phyloP scores from a whole-genome alignment of 768 basidiomycete species.

The Kwoniella botswanensis region DNA sequence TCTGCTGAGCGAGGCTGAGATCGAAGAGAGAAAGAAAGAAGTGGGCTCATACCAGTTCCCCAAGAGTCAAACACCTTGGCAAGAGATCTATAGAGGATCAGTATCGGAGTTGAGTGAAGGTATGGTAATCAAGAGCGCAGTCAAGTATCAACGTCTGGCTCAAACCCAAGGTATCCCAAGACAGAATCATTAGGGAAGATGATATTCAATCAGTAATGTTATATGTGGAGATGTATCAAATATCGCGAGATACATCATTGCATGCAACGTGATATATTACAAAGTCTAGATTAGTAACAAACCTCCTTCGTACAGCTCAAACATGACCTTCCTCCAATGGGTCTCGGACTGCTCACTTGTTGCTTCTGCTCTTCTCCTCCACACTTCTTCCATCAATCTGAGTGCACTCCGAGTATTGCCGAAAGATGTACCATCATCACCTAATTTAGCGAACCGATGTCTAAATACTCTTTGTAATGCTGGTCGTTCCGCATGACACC shows the following conservation, averaged over 20 bases:
- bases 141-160: conserved; percentile 55
- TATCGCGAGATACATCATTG: neutral
- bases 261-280: neutral
- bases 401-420: conserved; percentile 23
- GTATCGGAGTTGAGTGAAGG: conserved; percentile 55
- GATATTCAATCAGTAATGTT: neutral
- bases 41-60: conserved; percentile 45
- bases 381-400: conserved; percentile 34
- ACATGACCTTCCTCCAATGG: conserved; percentile 11
- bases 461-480: conserved; percentile 12
- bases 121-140: conserved; percentile 54
- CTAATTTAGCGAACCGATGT: conserved; percentile 12
- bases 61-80: conserved; percentile 55
- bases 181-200: conserved; percentile 42
- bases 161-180: conserved; percentile 47
- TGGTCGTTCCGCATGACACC: conserved; percentile 21
- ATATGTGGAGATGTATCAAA: neutral
- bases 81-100: conserved; percentile 53
- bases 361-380: conserved; percentile 15
- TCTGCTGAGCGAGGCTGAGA: conserved; percentile 42
- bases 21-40: conserved; percentile 46
- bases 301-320: conserved; percentile 11
- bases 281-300: neutral
- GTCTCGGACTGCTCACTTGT: neutral
- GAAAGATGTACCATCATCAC: conserved; percentile 23